Base-by-base conservation (phyloP, 805 yeast species). In the Myxozyma udenii region DNA sequence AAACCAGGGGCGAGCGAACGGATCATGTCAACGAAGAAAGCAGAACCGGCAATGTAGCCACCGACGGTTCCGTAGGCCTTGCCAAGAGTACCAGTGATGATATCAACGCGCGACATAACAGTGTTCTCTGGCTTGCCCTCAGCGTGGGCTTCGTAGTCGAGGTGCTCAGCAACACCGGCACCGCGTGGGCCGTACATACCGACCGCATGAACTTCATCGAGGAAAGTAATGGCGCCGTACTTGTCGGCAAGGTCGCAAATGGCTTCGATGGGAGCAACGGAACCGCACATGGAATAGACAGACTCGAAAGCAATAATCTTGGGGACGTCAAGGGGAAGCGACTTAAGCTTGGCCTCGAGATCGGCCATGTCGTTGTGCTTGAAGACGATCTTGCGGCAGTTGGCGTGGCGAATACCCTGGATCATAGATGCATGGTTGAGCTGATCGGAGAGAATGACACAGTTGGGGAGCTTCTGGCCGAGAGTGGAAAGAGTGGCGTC, bases 121-220 rank as follows among this genome's bases (percentile, higher is more conserved):
- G 95, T 82, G 50, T 74, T 70, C 73, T 55, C 60, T n/a, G 62
- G 57, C 60, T 93, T 93, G 14, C 82, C 69, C 52, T 74, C 67
- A 65, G 87, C 79, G 67, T 91, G 95, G 49, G 83, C 81, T 42
- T 87, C 87, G 63, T 89, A 93, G 71, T 93, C 87, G 64, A 85
- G 76, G 69, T 93, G 98, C 71, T 93, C 99, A 43, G 98, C 96
- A 49, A 93, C 98, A 73, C 99, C 99, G 30, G 96, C 98, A 67
- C 99, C 99, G 64, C 87, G 96, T 54, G 99, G 98, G 64, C 99
- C 99, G 68, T 93, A 93, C 84, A 93, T 79, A 50, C 99, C 99
- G 42, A 93, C 98, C 32, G 98, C 98, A 66, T 93, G 99, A 35
- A 93, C 99, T 71, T 93, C 99, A 69, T 93, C 99, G 68, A 93